Percentiles rank a stretch among this genome's conserved stretches.
phyloP scores from a whole-genome alignment of 2,329 filamentous ascomycete species.

The Davidsoniella eucalypti region DNA sequence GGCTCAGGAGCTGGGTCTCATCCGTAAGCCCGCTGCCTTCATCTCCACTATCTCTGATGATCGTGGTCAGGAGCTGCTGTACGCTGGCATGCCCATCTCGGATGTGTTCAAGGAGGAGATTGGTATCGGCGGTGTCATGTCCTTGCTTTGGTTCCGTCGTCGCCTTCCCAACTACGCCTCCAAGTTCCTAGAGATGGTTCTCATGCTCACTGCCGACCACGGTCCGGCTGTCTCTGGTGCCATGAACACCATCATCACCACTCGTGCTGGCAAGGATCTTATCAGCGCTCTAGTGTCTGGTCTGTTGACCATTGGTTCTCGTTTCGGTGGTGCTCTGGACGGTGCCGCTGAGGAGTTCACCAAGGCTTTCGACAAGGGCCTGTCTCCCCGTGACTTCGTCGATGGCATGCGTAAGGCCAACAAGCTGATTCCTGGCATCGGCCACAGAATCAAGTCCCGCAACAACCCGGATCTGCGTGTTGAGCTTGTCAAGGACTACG shows the following conservation, averaged over 20 bases:
- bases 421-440: constrained; percentile 99
- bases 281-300: constrained; percentile 90
- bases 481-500: constrained; percentile 98
- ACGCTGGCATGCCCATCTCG: constrained; percentile 99
- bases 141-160: constrained; percentile 97
- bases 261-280: constrained; percentile 95
- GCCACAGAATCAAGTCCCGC: constrained; percentile 97
- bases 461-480: constrained; percentile 99
- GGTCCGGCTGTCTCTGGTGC: constrained; percentile 96
- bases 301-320: constrained; percentile 94
- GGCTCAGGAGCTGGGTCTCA: constrained; percentile 97
- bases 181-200: constrained; percentile 99
- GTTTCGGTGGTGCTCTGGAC: constrained; percentile 96
- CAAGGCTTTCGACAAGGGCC: constrained; percentile 93
- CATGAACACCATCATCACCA: constrained; percentile 99
- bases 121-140: constrained; percentile 99
- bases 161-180: constrained; percentile 89
- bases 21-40: constrained; percentile 98
- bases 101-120: constrained; percentile 99
- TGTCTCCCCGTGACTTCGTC: constrained; percentile 96
- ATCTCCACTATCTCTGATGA: constrained; percentile 99
- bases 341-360: constrained; percentile 97
- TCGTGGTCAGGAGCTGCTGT: constrained; percentile 96
- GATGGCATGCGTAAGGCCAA: constrained; percentile 99
- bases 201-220: constrained; percentile 99